Evolutionary conservation across 352 stramenopile genomes (phyloP), one percentile per base, ranked within the genome.

Genomic region (Blastocystis sp.): DNA sequence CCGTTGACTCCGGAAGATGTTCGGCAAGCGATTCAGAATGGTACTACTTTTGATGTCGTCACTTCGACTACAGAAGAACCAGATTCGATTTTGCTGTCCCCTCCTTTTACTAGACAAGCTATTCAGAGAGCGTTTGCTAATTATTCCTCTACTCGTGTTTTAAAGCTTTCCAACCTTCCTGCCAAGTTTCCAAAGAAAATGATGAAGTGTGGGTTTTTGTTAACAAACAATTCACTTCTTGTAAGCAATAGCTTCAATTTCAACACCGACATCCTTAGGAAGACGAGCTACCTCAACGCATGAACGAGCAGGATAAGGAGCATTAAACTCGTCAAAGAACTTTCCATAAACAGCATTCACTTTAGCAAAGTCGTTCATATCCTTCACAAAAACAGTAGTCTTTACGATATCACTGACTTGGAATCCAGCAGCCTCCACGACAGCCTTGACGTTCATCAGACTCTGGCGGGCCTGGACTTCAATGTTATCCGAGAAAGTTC

Each of bases 381-480:
- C 64, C 66, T 89, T 89, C 39, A 89, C 66, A 62, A 89, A 89
- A 9, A 89, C 78, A 34, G 78, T 89, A 34, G 78, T 89, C 78
- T 89, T 89, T 7, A 89, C 55, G 30, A 89, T 89, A 78, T 89
- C 78, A 16, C 53, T 16, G n/a, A 79, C 78, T 18, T 39, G 56
- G 43, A 78, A 65, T 76, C 78, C 78, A 30, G 78, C 63, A 78
- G 78, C 78, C 50, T 89, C 78, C 37, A 89, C 78, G 24, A 89
- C 78, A 78, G 78, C 78, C 78, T 89, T 89, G n/a, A 89, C 78
- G 56, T 89, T 89, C 66, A 79, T 79, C n/a, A 89, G 66, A 69
- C 63, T 79, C 50, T 89, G 78, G 24, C 78, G 78, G 30, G 78
- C 78, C 66, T 89, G 78, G 20, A 79, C 78, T 45, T 76, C 78